Base-by-base conservation (phyloP, 2,329 filamentous ascomycete species). In the Trichoderma sp. region DNA sequence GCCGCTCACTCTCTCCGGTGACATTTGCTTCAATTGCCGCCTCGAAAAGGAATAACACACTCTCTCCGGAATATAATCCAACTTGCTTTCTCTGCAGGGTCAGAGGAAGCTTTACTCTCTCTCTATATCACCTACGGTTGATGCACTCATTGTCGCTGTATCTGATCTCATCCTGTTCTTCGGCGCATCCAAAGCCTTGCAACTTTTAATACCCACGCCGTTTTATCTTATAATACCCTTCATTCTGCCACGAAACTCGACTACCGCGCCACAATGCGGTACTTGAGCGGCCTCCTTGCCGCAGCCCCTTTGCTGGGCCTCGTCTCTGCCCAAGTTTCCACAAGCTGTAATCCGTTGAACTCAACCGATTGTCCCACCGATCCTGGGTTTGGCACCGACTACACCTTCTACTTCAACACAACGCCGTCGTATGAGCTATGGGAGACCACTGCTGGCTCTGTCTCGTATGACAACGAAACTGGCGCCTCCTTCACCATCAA, bases 281-380 rank as follows among this genome's bases (percentile, higher is more conserved):
- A 61, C 61, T 54, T 19, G 65, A 71, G 73, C 57, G 71, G 67
- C 27, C 68, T 80, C 57, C 66, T 77, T 35, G 71, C 77, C 27
- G 74, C 73, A 7, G 80, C 80, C 63, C 76, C 79, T 67, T 73
- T 86, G 67, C 65, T 82, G 10, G 74, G 85, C 66, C 78, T 85
- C 52, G 82, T 83, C 57, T 72, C 84, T 42, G 93, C 90, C 58
- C 94, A 97, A 78, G 93, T 93, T 35, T 88, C 80, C 67, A 93
- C 92, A 8, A 78, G 84, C 50, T 98, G 94, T 82, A 89, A 96
- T 75, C 94, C 94, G 5, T 83, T 90, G 74, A 85, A 93, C 71
- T 79, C 81, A 69, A 87, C 84, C 52, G 79, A 81, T 71, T 97
- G 93, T 77, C 87, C 91, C 1, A 78, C 88, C 48, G 86, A 95